A percentile compares a stretch with the other conserved stretches of the same genome.
Evolutionary conservation across 495 filamentous ascomycete species (phyloP).

Genomic region (Hypoxylon trugodes): DNA sequence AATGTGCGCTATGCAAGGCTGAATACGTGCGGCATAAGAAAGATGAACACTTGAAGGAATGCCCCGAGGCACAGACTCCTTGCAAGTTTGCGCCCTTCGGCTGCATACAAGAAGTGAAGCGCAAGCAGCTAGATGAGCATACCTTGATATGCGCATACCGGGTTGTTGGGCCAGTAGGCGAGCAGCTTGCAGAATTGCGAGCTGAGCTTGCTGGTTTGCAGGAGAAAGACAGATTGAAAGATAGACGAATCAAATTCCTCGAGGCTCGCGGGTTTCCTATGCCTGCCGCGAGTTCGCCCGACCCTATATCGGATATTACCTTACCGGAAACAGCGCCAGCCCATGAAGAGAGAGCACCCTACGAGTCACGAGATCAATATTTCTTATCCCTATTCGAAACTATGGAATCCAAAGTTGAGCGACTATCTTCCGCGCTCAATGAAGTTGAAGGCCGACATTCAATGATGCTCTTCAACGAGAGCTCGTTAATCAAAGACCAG

Average conservation of each 20-base stretch:
- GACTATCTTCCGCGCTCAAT: conserved; percentile 51
- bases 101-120: conserved; percentile 40
- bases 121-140: conserved; percentile 42
- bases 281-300: conserved; percentile 24
- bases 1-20: conserved; percentile 50
- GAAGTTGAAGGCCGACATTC: conserved; percentile 59
- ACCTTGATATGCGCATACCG: conserved; percentile 42
- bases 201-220: conserved; percentile 40
- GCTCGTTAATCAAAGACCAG: conserved; percentile 59
- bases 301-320: conserved; percentile 30
- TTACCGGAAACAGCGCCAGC: conserved; percentile 25
- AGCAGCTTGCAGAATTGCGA: conserved; percentile 46
- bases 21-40: conserved; percentile 50
- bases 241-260: conserved; percentile 53
- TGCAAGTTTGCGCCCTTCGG: conserved; percentile 57
- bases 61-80: conserved; percentile 45
- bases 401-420: conserved; percentile 56
- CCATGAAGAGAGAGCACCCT: conserved; percentile 39
- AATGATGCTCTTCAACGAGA: conserved; percentile 59
- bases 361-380: conserved; percentile 50
- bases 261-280: conserved; percentile 42
- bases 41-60: conserved; percentile 52
- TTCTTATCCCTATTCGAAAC: conserved; percentile 59
- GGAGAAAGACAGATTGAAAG: conserved; percentile 49
- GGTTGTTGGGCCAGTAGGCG: conserved; percentile 47